A percentile compares a stretch with the other conserved stretches of the same genome.
phyloP scores from a whole-genome alignment of 148 eudicot genomes.

The Diospyros lotus region DNA sequence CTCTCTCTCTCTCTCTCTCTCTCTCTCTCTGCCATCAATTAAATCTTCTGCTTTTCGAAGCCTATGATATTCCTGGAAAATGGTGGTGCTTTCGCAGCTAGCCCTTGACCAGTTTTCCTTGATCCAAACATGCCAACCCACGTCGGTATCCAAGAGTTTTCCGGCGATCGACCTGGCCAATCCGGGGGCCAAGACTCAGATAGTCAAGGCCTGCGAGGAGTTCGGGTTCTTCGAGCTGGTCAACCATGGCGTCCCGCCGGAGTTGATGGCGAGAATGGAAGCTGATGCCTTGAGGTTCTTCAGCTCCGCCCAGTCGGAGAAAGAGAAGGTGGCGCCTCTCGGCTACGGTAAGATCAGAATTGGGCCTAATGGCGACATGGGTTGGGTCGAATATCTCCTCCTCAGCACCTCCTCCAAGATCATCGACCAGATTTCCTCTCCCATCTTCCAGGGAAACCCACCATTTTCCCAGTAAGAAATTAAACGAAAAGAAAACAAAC shows the following conservation, averaged over 20 bases:
- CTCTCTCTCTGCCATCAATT: background rate
- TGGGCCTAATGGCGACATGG: constrained; percentile 70
- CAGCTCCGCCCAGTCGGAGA: constrained; percentile 26
- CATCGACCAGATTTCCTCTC: constrained; percentile 1
- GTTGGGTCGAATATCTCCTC: constrained; percentile 76
- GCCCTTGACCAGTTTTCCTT: background rate
- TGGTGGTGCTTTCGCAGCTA: constrained; percentile 16
- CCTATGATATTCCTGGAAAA: background rate
- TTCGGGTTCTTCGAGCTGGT: constrained; percentile 67
- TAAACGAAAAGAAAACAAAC: background rate
- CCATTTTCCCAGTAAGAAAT: constrained; percentile 24
- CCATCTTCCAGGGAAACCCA: constrained; percentile 17
- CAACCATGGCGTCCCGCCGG: constrained; percentile 53
- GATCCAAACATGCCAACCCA: constrained; percentile 13
- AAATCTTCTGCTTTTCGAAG: background rate
- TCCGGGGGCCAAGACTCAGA: constrained; percentile 31
- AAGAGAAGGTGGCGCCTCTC: constrained; percentile 37
- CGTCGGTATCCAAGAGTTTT: constrained; percentile 1
- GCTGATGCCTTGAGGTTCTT: constrained; percentile 53
- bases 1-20: constrained; percentile 14
- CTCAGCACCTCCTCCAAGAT: constrained; percentile 22
- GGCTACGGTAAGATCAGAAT: constrained; percentile 75
- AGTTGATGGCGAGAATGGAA: constrained; percentile 34
- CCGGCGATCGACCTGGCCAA: constrained; percentile 46
- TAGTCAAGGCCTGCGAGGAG: constrained; percentile 61